These are phyloP conservation scores for Tylopilus felleus DNA, from an alignment of 768 basidiomycete species.

Conservation along the genomic window DNA sequence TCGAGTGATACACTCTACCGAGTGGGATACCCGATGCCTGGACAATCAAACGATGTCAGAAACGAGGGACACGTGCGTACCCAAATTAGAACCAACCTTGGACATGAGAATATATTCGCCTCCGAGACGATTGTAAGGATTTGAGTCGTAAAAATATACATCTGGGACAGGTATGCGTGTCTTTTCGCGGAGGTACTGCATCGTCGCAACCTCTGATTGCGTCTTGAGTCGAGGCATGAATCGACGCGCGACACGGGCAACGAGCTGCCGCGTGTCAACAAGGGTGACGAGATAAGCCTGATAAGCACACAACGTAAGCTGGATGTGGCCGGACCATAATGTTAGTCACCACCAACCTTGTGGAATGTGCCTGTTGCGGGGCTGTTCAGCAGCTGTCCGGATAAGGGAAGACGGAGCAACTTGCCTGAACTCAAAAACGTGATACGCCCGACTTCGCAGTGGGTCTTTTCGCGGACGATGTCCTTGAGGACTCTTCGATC, in stretches of 20 bases:
- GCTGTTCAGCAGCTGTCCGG: slow-evolving; percentile 1
- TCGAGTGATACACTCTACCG: slow-evolving; percentile 64
- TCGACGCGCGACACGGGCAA: slow-evolving; percentile 77
- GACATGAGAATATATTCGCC: slow-evolving; percentile 88
- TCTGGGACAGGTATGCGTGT: slow-evolving; percentile 71
- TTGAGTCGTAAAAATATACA: slow-evolving; percentile 76
- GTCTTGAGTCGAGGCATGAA: slow-evolving; percentile 88
- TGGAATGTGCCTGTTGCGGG: slow-evolving; percentile 72
- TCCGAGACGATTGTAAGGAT: slow-evolving; percentile 80
- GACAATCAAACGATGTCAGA: slow-evolving; percentile 3
- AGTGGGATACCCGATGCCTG: slow-evolving; percentile 76
- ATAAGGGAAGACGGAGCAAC: slow-evolving; percentile 25
- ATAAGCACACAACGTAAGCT: slow-evolving; percentile 6
- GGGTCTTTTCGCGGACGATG: slow-evolving; percentile 70
- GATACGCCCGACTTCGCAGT: slow-evolving; percentile 63
- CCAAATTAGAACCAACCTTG: slow-evolving; percentile 48
- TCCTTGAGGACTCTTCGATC: slow-evolving; percentile 74
- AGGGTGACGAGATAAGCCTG: slow-evolving; percentile 79
- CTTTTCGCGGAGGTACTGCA: slow-evolving; percentile 71
- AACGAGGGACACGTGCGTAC: not conserved
- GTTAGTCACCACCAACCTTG: slow-evolving; percentile 46
- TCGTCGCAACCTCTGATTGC: slow-evolving; percentile 83
- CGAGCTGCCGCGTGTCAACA: slow-evolving; percentile 54
- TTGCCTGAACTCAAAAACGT: slow-evolving; percentile 70
- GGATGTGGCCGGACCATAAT: not conserved